Base-by-base conservation (phyloP, 257 asterid genomes). In the Avicennia marina region DNA sequence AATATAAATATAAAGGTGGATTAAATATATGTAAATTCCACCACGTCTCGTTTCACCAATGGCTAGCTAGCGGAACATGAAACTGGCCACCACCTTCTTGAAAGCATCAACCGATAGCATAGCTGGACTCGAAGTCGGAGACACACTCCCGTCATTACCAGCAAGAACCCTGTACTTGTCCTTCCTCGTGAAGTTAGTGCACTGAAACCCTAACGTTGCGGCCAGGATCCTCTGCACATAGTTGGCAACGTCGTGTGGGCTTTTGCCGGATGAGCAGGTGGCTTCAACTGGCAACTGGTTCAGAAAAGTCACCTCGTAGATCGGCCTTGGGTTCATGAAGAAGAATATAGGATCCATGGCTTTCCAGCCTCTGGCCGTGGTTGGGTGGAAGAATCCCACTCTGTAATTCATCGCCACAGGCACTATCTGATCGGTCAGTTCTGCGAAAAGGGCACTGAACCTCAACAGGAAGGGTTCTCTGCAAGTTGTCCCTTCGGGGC, bases 131-230 rank as follows among this genome's bases (percentile, higher is more conserved):
- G 74, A 53, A 26, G 26, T 63, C n/a, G 63, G 72, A 1, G 87
- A 51, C 22, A 86, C 95, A 13, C 61, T 70, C 45, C 96, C 98
- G 56, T 90, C 96, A 43, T 86, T 90, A 0, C 95, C 96, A 1
- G 96, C 98, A 20, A 90, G 91, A 68, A 87, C 88, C 16, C 89
- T 67, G 47, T 90, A 90, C 78, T 90, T 90, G n/a, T 90, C 98
- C 60, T 70, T 84, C 65, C 98, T 68, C 4, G 98, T 90, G 7
- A 82, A 86, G 17, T 84, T 79, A 4, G 98, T 90, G 72, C 98
- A 90, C 75, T 90, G 96, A 44, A 90, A 90, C 44, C 98, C 98
- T 36, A 90, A 60, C n/a, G 95, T 76, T 1, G 95, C 83, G 15
- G 89, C 96, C 77, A 90, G 63, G 2, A 86, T 84, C 66, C 88